phyloP scores from a whole-genome alignment of 495 filamentous ascomycete species.

The Podospora pseudocomata region DNA sequence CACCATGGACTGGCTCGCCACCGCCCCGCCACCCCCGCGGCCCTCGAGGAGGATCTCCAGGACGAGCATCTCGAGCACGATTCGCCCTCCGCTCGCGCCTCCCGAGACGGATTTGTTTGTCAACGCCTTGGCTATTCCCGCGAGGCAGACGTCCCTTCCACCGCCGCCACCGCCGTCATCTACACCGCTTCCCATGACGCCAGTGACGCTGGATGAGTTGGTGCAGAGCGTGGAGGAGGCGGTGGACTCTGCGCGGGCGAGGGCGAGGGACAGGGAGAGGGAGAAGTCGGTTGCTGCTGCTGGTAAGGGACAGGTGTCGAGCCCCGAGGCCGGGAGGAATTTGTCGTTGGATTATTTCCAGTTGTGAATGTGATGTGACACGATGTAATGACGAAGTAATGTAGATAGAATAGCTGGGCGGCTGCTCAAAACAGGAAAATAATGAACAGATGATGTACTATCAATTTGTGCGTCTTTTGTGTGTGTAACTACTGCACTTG shows the following conservation, averaged over 20 bases:
- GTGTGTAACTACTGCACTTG: no score
- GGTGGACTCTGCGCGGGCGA: constrained; percentile 17
- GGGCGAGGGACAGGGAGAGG: constrained; percentile 13
- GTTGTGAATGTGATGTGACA: neutral
- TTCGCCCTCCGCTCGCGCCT: neutral
- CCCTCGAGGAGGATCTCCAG: neutral
- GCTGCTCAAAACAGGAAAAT: neutral
- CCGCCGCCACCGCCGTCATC: neutral
- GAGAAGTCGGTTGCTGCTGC: neutral
- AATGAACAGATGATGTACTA: neutral
- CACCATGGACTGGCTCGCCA: constrained; percentile 7
- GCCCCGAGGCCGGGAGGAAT: neutral
- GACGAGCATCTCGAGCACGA: neutral
- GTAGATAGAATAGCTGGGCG: neutral
- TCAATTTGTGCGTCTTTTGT: no score
- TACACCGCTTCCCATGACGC: constrained; percentile 8
- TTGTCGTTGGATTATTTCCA: neutral
- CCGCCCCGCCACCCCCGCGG: neutral
- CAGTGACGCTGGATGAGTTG: constrained; percentile 22
- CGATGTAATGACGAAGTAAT: neutral
- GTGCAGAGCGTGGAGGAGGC: constrained; percentile 23
- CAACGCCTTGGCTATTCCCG: neutral
- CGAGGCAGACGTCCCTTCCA: neutral
- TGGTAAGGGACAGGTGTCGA: neutral
- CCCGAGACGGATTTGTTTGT: neutral